Base-by-base conservation (phyloP, 2,329 filamentous ascomycete species). In the Beauveria pseudobassiana region DNA sequence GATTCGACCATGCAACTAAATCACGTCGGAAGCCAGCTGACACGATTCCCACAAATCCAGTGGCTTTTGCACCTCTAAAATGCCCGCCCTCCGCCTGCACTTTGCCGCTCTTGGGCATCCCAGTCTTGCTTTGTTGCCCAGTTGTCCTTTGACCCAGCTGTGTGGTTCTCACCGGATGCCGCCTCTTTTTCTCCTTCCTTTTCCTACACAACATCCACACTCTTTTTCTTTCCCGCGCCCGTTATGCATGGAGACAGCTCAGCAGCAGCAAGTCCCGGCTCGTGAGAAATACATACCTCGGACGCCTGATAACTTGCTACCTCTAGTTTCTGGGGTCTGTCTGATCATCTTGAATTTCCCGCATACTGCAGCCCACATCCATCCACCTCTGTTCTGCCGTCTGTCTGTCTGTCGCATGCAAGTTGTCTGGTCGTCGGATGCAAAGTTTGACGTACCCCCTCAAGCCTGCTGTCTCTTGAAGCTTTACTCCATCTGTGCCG, bases 151-250 rank as follows among this genome's bases (percentile, higher is more conserved):
- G 58, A 30, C 22, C 42, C 48, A 45, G 49, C 50, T 40, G 58
- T 34, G 12, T 49, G 59, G 9, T 40, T 61, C 50, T 61, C 59
- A 54, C 50, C 59, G 59, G 43, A 43, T 61, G 42, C 20, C 50
- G 38, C 57, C 20, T 38, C 24, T 43, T 48, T 20, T 48, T 34
- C 24, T 48, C 6, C 8, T 34, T 22, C 30, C 24, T n/a, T 22
- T 12, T 12, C 18, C 18, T 34, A 34, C 12, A 57, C 43, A 49
- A 49, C 53, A 58, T 48, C 55, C 55, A 45, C 55, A 58, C 22
- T 42, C 3, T 8, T 42, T 5, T n/a, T 42, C 40, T 40, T 40
- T 40, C 51, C 22, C 22, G 22, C 51, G 38, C 16, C 22, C 20
- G 28, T 52, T 18, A 34, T 50, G 55, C 55, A 58, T 12, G 45